Base-by-base conservation (phyloP, 2,329 filamentous ascomycete species). In the Aspergillaceae sp. region DNA sequence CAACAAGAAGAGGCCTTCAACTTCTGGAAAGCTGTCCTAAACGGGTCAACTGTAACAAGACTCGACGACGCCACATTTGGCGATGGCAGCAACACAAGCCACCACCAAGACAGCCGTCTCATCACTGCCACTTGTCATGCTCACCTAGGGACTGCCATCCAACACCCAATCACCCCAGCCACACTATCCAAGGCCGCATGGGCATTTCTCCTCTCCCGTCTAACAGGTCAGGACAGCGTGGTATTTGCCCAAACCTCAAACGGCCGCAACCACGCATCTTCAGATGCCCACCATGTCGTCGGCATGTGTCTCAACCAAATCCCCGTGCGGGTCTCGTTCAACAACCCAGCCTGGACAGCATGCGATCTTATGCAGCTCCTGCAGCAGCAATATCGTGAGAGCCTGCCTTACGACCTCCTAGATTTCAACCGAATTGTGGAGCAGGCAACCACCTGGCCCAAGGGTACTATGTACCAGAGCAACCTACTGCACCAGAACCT, bases 161-260 rank as follows among this genome's bases (percentile, higher is more conserved):
- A 11, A 4, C 19, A 41, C 19, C 6, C 10, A 5, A 55, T 62
- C 11, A 59, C 59, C 2, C n/a, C 46, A 38, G 46, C 58, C 40
- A 58, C 74, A 0, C 68, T 80, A 2, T 65, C 81, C 34, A 80
- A 79, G 56, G 72, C 75, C 0, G 77, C 77, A 0, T 82, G 78
- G 77, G 73, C 76, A 1, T 70, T 76, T 49, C 72, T 77, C 0
- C 68, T 82, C 6, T 73, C 75, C 0, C 74, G 68, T 26, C 60
- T 79, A 5, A 73, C 74, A 0, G 72, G 68, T 0, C 64, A 58
- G 0, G 62, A 68, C 6, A 78, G 81, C 37, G 70, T 81, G 4
- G 67, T 79, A 4, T 80, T 81, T 45, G 78, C 77, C 5, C 74
- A 79, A 53, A 58, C 74, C 2, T 64, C 78, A 11, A 71, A 74